phyloP scores from a whole-genome alignment of 2,329 filamentous ascomycete species.

The Neofusicoccum umdonicola region DNA sequence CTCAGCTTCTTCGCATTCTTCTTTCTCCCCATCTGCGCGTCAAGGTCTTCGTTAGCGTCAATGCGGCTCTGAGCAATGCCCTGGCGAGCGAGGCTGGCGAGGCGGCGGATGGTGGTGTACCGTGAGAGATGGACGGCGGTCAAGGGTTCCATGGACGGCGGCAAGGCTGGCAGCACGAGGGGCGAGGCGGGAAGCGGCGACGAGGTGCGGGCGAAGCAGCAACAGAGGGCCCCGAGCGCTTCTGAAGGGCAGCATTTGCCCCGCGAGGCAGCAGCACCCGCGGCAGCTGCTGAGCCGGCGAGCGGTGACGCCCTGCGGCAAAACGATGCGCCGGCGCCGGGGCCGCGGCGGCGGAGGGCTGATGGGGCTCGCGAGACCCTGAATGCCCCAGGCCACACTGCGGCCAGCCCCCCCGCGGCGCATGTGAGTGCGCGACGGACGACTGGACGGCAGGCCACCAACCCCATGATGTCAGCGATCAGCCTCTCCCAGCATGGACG shows the following conservation, averaged over 20 bases:
- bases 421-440: neutral
- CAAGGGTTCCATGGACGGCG: constrained; percentile 10
- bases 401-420: neutral
- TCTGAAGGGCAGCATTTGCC: neutral
- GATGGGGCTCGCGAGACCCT: neutral
- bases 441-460: no score
- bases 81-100: neutral
- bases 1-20: constrained; percentile 15
- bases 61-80: neutral
- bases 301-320: neutral
- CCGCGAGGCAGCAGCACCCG: neutral
- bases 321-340: neutral
- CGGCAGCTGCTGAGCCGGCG: neutral
- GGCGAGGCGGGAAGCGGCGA: neutral
- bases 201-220: neutral
- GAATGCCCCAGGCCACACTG: neutral
- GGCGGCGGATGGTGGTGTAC: neutral
- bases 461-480: constrained; percentile 11
- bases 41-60: neutral
- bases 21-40: constrained; percentile 13
- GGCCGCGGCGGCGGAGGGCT: neutral
- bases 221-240: neutral
- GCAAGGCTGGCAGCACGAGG: neutral
- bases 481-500: neutral
- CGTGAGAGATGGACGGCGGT: neutral